Conservation (phyloP, 352 stramenopile genomes). For the Nothophytophthora sp. region DNA sequence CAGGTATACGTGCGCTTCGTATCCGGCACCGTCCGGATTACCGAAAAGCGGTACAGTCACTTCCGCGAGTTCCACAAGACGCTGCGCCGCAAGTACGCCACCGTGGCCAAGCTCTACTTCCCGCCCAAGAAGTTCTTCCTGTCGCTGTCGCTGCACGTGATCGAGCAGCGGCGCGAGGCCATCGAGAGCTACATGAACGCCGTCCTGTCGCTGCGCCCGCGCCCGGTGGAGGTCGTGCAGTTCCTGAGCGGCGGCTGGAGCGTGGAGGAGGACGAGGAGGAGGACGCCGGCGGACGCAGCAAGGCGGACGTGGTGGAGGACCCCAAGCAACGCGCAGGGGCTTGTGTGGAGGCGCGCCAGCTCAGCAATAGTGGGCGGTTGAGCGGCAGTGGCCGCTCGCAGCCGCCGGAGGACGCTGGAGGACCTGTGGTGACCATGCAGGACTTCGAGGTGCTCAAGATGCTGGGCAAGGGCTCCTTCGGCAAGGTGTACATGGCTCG, state of each 20-base stretch:
- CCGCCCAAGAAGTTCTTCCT: constrained; percentile 88
- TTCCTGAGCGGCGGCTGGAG: constrained; percentile 57
- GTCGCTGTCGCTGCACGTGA: constrained; percentile 85
- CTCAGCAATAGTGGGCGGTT: constrained; percentile 18
- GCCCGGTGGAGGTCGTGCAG: constrained; percentile 64
- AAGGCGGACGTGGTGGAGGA: constrained; percentile 26
- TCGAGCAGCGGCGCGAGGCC: constrained; percentile 79
- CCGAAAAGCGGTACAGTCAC: constrained; percentile 83
- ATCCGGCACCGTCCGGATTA: constrained; percentile 54
- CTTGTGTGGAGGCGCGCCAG: too few species aligned
- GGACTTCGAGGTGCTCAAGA: constrained; percentile 98
- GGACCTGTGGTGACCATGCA: constrained; percentile 57
- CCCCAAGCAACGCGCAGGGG: constrained; percentile 26
- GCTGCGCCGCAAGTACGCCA: constrained; percentile 76
- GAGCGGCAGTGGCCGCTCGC: constrained; percentile 24
- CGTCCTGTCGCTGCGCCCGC: constrained; percentile 67
- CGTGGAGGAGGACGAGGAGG: constrained; percentile 55
- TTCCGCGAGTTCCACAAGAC: constrained; percentile 86
- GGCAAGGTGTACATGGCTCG: constrained; percentile 98
- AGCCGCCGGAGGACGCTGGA: constrained; percentile 19
- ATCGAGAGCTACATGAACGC: constrained; percentile 87
- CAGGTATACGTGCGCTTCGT: constrained; percentile 79
- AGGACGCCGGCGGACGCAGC: constrained; percentile 51
- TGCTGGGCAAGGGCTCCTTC: constrained; percentile 97
- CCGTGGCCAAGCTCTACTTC: constrained; percentile 83